Base-by-base conservation (phyloP, 2,329 filamentous ascomycete genomes). In the Metarhizium album region DNA sequence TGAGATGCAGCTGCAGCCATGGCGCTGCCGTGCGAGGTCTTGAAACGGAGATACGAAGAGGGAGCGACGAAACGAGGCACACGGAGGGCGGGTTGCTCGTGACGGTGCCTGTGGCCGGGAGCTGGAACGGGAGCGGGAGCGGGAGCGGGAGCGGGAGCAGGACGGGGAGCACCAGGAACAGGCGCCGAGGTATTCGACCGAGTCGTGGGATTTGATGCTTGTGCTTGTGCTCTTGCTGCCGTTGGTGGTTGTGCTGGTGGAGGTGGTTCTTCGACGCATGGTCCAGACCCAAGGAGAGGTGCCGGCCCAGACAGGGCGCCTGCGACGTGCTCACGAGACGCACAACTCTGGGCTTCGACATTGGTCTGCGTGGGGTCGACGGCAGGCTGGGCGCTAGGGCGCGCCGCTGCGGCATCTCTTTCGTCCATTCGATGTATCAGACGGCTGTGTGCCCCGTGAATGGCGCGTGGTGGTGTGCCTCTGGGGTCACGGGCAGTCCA, bases 51-150 rank as follows among this genome's bases (percentile, higher is more conserved):
- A 66, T 80, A 81, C 50, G 77, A 80, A 54, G 77, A 81, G 54
- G 79, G 79, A 66, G 76, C 74, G 60, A 79, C 78, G 66, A 80
- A 79, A 56, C 74, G 75, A 60, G 78, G 74, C 64, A 78, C 69
- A 49, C 57, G 58, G 50, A 57, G 50, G 54, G 52, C 56, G 49
- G 57, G 53, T 42, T 48, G 52, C 48, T 52, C 53, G 18, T 49
- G 48, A 52, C 46, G 23, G 27, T 29, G 27, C 7, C 27, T 9
- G 27, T 29, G 27, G 27, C 27, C 27, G 27, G 7, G 27, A 29
- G 7, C 11, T 6, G 27, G 27, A 29, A 9, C 27, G 31, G 49
- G 14, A 42, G 23, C 50, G 22, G 53, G 48, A 18, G 50, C 48
- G 20, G 48, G 45, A 47, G 48, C 33, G 27, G 27, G 27, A 29